Conservation (phyloP, 148 eudicot genomes). For the Chenopodium berlandieri region DNA sequence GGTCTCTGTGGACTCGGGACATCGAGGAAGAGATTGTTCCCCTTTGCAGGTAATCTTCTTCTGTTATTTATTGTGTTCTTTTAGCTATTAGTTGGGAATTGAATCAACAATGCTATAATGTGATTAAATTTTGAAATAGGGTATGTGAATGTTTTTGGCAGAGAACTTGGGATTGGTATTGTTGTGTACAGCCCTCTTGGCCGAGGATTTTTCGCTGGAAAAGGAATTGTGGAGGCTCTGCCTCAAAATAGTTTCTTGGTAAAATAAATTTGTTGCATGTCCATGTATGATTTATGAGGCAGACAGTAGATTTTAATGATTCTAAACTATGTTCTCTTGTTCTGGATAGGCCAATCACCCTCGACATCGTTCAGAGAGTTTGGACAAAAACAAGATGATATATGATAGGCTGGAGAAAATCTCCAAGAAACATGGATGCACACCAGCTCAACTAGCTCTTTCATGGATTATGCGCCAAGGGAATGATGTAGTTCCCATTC, state of each 20-base stretch:
- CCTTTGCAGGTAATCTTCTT: constrained; percentile 50
- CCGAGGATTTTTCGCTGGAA: constrained; percentile 37
- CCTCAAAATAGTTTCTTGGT: constrained; percentile 39
- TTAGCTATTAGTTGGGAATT: background rate
- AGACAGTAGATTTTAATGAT: background rate
- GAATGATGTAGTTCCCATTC: constrained; percentile 31
- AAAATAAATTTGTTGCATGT: background rate
- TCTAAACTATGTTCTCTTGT: background rate
- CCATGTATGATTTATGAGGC: background rate
- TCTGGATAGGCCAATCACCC: constrained; percentile 26
- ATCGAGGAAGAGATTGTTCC: constrained; percentile 60
- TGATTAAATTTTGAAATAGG: background rate
- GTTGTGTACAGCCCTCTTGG: constrained; percentile 35
- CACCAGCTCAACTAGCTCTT: constrained; percentile 27
- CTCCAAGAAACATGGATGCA: constrained; percentile 26
- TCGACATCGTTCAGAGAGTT: constrained; percentile 13
- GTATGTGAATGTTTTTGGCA: background rate
- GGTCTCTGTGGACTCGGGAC: constrained; percentile 67
- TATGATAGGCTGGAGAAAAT: constrained; percentile 22
- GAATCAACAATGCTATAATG: background rate
- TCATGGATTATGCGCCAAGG: constrained; percentile 35
- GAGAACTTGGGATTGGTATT: constrained; percentile 37
- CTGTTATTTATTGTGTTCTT: too few relatives aligned
- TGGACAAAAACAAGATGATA: constrained; percentile 27
- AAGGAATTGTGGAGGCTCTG: constrained; percentile 31